Base-by-base conservation (phyloP, 257 asterid species). In the Paulownia fortunei region DNA sequence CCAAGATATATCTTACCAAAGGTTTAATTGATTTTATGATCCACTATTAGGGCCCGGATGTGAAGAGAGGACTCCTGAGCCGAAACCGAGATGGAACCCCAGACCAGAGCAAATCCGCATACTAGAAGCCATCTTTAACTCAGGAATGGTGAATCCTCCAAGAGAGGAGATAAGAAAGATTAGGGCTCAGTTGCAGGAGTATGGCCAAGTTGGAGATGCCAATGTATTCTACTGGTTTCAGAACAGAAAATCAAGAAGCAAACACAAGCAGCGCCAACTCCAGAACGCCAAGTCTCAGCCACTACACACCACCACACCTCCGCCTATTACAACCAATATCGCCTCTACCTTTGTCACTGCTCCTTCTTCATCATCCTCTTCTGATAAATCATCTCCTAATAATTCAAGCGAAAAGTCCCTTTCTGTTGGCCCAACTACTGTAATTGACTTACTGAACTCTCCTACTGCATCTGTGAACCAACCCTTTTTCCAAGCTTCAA, bases 211-310 rank as follows among this genome's bases (percentile, higher is more conserved):
- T 0, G 99, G 97, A 9, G 99, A 96, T 62, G 98, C 99, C 30
- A 96, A 96, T 32, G 98, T 96, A 26, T 96, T 96, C 82, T 96
- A 96, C 76, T 96, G 99, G 99, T 96, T 96, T 76, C 99, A 96
- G 61, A 96, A 96, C 85, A 77, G 99, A 21, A 96, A 96, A 83
- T 96, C 99, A 3, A 82, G 99, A 67, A 92, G 92, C 92, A 96
- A 96, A 60, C 94, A 91, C 83, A 96, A 96, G 82, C 97, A 88
- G 44, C 94, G 96, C 60, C 93, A 89, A 54, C 83, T 90, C 44
- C 93, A 88, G 8, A 75, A 19, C 81, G 4, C 80, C 80, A 89
- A 79, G n/a, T 21, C 84, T 32, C 81, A 71, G 8, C 69, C 68
- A 0, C 84, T 59, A 16, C 63, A 41, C 54, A 75, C 82, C 58